phyloP scores from a whole-genome alignment of 306 rosid genomes.

The Chamaecrista fasciculata region DNA sequence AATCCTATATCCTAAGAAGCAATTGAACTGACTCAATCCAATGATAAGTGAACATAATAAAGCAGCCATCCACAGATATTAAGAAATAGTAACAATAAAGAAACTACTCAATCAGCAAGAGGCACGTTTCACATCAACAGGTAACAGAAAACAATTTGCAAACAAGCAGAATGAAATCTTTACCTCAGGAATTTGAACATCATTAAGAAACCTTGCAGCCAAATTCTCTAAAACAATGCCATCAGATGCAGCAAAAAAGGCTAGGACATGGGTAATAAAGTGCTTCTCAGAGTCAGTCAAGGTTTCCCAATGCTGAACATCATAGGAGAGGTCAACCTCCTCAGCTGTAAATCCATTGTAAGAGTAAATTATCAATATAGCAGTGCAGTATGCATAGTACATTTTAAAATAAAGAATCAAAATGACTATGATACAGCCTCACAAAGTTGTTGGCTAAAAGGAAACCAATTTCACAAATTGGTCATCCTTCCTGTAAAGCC shows the following conservation, averaged over 20 bases:
- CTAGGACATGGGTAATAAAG: constrained; percentile 73
- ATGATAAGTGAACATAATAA: constrained; percentile 8
- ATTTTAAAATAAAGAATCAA: constrained; percentile 6
- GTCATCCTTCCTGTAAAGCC: neutral
- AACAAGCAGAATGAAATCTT: constrained; percentile 1
- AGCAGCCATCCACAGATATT: neutral
- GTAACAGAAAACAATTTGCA: neutral
- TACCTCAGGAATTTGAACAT: constrained; percentile 91
- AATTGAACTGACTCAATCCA: neutral
- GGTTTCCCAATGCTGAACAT: constrained; percentile 67
- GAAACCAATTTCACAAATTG: neutral
- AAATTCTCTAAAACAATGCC: constrained; percentile 90
- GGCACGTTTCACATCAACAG: neutral
- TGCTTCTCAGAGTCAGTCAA: constrained; percentile 76
- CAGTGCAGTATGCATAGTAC: neutral
- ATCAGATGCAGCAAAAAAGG: constrained; percentile 93
- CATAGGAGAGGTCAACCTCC: constrained; percentile 87
- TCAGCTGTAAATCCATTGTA: constrained; percentile 65
- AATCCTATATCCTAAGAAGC: neutral
- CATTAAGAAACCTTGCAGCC: constrained; percentile 80
- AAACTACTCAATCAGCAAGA: constrained; percentile 8
- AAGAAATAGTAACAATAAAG: neutral
- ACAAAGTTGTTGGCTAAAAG: neutral
- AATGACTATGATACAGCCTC: constrained; percentile 9
- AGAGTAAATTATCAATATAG: constrained; percentile 25